These are phyloP conservation scores for Cutaneotrichosporon daszewskae DNA, from an alignment of 1,284 basidiomycete species.

Conservation along the genomic window DNA sequence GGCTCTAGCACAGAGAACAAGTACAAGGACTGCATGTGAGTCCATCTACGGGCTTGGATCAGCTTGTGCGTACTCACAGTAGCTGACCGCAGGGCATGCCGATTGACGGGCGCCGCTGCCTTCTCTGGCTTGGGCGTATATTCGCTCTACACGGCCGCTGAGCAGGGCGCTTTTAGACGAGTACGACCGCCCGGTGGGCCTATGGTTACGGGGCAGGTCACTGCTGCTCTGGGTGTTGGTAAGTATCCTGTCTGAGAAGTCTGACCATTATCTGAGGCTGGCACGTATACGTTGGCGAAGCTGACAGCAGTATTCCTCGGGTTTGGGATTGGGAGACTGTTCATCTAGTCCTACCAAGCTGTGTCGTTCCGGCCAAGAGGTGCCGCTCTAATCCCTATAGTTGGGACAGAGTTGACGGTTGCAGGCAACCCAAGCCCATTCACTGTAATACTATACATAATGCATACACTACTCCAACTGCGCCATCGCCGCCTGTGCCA, in stretches of 20 bases:
- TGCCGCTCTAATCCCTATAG: too few relatives aligned
- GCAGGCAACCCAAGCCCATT: too few relatives aligned
- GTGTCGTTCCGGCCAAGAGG: too few relatives aligned
- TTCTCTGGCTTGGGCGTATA: constrained; percentile 42
- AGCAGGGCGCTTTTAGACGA: constrained; percentile 35
- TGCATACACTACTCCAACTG: constrained; percentile 8
- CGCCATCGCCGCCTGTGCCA: constrained; percentile 52
- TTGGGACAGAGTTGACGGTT: too few relatives aligned
- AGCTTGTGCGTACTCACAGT: background rate
- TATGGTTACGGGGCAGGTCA: constrained; percentile 27
- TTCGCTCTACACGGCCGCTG: constrained; percentile 33
- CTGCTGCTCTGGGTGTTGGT: constrained; percentile 39
- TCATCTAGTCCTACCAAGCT: too few relatives aligned
- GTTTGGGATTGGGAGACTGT: constrained; percentile 1
- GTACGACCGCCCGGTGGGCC: constrained; percentile 31
- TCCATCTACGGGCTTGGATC: background rate
- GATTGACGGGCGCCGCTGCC: constrained; percentile 34
- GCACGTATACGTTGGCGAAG: too few relatives aligned
- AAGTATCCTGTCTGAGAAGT: constrained; percentile 17
- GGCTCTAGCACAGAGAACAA: background rate
- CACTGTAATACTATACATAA: background rate
- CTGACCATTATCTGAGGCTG: too few relatives aligned
- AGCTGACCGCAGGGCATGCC: constrained; percentile 32
- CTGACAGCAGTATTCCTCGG: constrained; percentile 5
- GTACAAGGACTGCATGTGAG: constrained; percentile 6